A percentile compares a stretch with the other conserved stretches of the same genome.
phyloP scores from a whole-genome alignment of 192 early-diverging fungal genomes.

The Gonapodya prolifera region DNA sequence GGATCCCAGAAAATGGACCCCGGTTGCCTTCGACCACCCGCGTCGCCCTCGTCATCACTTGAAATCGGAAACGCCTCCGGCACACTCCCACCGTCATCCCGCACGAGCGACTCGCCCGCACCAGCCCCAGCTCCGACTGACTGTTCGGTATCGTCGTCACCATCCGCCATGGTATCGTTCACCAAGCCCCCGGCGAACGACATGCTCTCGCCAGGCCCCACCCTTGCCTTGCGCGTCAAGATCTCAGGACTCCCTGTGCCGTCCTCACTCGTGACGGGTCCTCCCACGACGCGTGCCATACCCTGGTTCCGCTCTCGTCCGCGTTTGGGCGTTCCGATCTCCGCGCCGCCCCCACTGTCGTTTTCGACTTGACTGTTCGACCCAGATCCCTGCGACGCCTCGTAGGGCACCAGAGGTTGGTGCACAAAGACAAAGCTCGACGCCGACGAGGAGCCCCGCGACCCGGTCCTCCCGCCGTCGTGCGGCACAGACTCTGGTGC shows the following conservation, averaged over 20 bases:
- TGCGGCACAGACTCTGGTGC: not conserved
- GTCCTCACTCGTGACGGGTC: not conserved
- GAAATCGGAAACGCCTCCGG: not conserved
- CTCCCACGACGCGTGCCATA: not conserved
- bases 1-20: not conserved
- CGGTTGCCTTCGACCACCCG: not conserved
- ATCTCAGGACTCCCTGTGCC: not conserved
- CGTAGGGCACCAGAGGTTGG: not conserved
- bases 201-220: not conserved
- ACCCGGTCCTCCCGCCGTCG: not conserved
- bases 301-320: not conserved
- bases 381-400: not conserved
- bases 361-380: not conserved
- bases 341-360: not conserved
- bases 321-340: not conserved
- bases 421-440: not conserved
- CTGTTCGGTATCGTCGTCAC: not conserved
- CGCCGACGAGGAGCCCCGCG: not conserved
- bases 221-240: not conserved
- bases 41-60: not conserved
- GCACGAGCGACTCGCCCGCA: not conserved
- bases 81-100: not conserved
- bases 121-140: not conserved
- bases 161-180: not conserved
- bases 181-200: not conserved